Base-by-base conservation (phyloP, 176 grass and related monocot genomes). In the Rhynchospora tenuis region DNA sequence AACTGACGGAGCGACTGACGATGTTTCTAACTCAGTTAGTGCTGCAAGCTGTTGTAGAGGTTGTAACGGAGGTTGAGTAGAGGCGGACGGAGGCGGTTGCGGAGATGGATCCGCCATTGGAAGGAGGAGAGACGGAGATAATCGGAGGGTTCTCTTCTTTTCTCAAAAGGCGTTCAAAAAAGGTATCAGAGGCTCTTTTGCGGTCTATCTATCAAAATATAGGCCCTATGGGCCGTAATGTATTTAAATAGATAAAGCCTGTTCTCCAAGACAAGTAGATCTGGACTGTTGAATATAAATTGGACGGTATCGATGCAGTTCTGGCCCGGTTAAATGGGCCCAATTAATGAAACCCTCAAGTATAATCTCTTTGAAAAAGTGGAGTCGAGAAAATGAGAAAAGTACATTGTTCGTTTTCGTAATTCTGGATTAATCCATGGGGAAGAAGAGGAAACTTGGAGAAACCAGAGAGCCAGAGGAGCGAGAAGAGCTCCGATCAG, bases 21-120 rank as follows among this genome's bases (percentile, higher is more conserved):
- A 15, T 13, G 60, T 82, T 17, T 82, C 59, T 9, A 44, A 16
- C 60, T 82, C 79, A 38, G 79, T 84, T 74, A 55, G 65, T 47
- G 28, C 3, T 4, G 44, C 16, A 11, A 59, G 8, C 27, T 19
- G 82, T 42, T 67, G 27, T 7, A 58, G 22, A 11, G 81, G n/a
- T 55, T 28, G 58, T 48, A 59, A 38, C 14, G 38, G 63, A n/a
- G 38, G 31, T 19, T 27, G 48, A 31, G 54, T 13, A 1, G 80
- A 48, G 4, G 63, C n/a, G 44, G 62, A 11, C 16, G 14, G 20
- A 14, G 80, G 50, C 2, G 28, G 55, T 79, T 56, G 46, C 28
- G 81, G 81, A 66, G 82, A 73, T 55, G 67, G 52, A 74, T 58
- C 67, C 48, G 82, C 82, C 82, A 84, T 71, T 5, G 47, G 66